Conservation (phyloP, 2,329 filamentous ascomycete species). For the Cryoendolithus antarcticus region DNA sequence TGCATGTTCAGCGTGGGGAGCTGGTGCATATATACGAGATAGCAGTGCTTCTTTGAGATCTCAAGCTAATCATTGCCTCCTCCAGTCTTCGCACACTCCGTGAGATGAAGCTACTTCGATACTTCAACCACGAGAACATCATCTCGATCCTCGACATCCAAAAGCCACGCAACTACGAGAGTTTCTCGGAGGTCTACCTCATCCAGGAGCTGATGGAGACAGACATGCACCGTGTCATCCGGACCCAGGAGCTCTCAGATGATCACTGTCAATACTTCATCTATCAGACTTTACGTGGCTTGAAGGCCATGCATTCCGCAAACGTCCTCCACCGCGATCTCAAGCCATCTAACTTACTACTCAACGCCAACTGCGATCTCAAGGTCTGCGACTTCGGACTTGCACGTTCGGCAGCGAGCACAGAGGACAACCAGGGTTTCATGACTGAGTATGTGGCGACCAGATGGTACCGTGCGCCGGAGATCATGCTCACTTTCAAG, state of each 20-base stretch:
- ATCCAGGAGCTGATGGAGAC: slow-evolving; percentile 99
- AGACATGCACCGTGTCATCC: slow-evolving; percentile 98
- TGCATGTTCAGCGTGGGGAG: too few species aligned
- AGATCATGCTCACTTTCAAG: slow-evolving; percentile 99
- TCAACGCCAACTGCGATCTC: slow-evolving; percentile 97
- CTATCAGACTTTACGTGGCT: slow-evolving; percentile 91
- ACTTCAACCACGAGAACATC: slow-evolving; percentile 99
- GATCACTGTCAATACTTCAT: slow-evolving; percentile 99
- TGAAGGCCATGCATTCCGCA: slow-evolving; percentile 99
- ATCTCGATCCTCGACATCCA: slow-evolving; percentile 99
- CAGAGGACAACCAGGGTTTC: slow-evolving; percentile 99
- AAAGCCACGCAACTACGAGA: slow-evolving; percentile 90
- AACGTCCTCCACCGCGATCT: slow-evolving; percentile 95
- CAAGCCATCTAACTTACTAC: slow-evolving; percentile 90
- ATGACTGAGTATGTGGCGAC: slow-evolving; percentile 99
- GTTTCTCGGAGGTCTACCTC: slow-evolving; percentile 94
- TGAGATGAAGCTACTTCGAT: slow-evolving; percentile 97
- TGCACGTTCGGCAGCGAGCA: slow-evolving; percentile 81
- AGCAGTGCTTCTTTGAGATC: too few species aligned
- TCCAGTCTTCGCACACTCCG: slow-evolving; percentile 92
- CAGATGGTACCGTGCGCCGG: slow-evolving; percentile 95
- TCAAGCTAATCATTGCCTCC: neutral
- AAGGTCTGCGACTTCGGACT: slow-evolving; percentile 99
- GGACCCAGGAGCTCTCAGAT: slow-evolving; percentile 94
- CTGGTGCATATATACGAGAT: too few species aligned